Evolutionary conservation across 306 rosid species (phyloP).

Genomic region (Phaseolus lunatus): DNA sequence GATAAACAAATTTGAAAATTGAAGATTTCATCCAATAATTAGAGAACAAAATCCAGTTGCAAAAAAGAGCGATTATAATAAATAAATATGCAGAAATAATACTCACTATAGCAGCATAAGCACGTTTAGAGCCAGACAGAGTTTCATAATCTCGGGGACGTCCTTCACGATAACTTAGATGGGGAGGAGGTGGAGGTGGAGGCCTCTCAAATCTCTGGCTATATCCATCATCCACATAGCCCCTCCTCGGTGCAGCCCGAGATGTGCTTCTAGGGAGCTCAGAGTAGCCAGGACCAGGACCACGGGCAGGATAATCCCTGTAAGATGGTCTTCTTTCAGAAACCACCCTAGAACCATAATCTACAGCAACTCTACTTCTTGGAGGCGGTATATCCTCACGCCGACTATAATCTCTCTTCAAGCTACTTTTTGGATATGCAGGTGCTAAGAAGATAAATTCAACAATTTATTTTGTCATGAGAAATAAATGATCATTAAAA

Average conservation of each 20-base stretch:
- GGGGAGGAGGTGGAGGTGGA: constrained; percentile 75
- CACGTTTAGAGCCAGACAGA: constrained; percentile 86
- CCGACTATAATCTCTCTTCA: constrained; percentile 84
- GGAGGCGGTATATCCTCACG: constrained; percentile 87
- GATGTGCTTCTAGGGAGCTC: constrained; percentile 78
- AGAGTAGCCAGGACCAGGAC: constrained; percentile 67
- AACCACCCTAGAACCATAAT: constrained; percentile 78
- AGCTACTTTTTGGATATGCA: constrained; percentile 75
- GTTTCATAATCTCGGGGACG: constrained; percentile 92
- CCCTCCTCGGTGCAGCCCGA: constrained; percentile 75
- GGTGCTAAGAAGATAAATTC: constrained; percentile 56
- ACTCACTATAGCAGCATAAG: constrained; percentile 80
- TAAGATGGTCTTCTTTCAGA: constrained; percentile 81
- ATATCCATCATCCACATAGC: constrained; percentile 87
- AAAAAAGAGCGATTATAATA: not conserved
- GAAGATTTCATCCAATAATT: constrained; percentile 7
- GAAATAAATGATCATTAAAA: constrained; percentile 10
- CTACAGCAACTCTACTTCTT: constrained; percentile 74
- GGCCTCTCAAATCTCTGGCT: constrained; percentile 86
- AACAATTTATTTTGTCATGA: constrained; percentile 8
- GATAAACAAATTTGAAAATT: not conserved
- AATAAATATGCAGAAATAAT: constrained; percentile 11
- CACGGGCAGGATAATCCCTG: constrained; percentile 80
- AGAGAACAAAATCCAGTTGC: not conserved
- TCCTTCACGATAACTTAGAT: constrained; percentile 78